phyloP scores from a whole-genome alignment of 495 filamentous ascomycete genomes.

The Paragyromitra xinjiangensis region DNA sequence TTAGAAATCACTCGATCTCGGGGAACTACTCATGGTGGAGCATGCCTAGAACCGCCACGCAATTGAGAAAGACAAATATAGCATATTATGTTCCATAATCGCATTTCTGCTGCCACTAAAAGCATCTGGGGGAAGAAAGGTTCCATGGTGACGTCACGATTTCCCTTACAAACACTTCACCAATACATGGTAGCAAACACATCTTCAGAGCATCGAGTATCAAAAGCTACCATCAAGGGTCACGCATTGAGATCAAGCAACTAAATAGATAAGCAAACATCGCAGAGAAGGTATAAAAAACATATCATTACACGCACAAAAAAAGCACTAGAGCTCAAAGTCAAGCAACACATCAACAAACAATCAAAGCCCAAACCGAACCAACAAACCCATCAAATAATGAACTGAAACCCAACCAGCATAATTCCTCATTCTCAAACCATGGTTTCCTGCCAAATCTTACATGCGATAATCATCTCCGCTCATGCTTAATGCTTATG shows the following conservation, averaged over 20 bases:
- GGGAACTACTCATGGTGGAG: neutral
- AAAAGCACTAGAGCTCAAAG: neutral
- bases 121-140: no score
- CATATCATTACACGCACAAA: constrained; percentile 1
- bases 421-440: neutral
- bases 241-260: neutral
- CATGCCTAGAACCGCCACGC: neutral
- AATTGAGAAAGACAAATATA: neutral
- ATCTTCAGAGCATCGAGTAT: neutral
- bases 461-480: neutral
- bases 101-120: no score
- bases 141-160: no score
- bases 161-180: no score
- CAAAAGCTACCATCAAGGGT: no score
- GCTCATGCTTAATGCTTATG: constrained; percentile 39
- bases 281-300: neutral
- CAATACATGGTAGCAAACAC: neutral
- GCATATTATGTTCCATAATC: no score
- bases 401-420: constrained; percentile 12
- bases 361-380: neutral
- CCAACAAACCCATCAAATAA: neutral
- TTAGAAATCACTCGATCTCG: neutral
- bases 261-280: neutral
- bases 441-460: neutral
- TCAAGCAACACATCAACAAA: constrained; percentile 1